Evolutionary conservation across 2,329 filamentous ascomycete genomes (phyloP), one percentile per base, ranked within the genome.

Genomic region (Cyphellophora europaea): DNA sequence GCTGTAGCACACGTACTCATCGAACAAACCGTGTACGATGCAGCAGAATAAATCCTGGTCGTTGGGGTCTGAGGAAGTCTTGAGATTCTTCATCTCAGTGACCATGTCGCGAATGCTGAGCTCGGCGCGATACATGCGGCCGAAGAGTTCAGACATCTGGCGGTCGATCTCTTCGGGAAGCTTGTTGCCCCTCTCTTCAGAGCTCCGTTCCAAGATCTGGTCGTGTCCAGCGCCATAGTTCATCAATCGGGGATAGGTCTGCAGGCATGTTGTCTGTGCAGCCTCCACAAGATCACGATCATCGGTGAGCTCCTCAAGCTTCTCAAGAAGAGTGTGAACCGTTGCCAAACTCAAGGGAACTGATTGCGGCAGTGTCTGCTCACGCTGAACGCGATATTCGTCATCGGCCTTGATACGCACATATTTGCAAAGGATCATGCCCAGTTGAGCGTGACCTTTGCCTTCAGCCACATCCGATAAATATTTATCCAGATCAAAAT

Each of bases 21-120:
- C 91, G 50, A 98, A 95, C 3, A 98, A 67, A 1, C 91, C 91
- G 52, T 95, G 88, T 21, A 98, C 93, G 87, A 98, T 98, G 63
- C 89, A 95, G 11, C 89, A 84, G 55, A 98, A 98, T 5, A 95
- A 74, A 54, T 98, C 91, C 56, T 96, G 91, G 41, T 95, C 86
- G 11, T 80, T 66, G 2, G 85, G 72, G 41, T 91, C 82, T 31
- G 77, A 76, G 1, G 93, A 96, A 37, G 78, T 78, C 57, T 98
- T 96, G 63, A 94, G 93, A 37, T 75, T 73, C 44, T 86, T 79
- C 51, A 98, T 74, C 25, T 86, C 75, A 42, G 83, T 79, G 33
- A 98, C 82, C 45, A 98, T 83, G 36, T 85, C 77, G 36, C 85
- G 77, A 12, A 95, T 83, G 43, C 89, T 81, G 13, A 88, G 77